phyloP scores from a whole-genome alignment of 192 early-diverging fungal species.

The Linnemannia elongata region DNA sequence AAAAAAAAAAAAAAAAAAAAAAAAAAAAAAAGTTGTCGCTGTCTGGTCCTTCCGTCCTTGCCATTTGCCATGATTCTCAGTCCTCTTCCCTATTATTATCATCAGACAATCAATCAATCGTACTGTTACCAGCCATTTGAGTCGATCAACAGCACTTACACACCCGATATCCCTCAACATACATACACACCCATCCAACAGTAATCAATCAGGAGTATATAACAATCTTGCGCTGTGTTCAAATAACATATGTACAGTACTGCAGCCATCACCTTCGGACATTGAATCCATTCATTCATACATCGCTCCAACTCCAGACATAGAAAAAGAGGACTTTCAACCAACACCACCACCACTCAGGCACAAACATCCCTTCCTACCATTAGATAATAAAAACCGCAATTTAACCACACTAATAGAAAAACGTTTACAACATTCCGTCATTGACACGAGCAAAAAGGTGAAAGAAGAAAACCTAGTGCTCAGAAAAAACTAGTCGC shows the following conservation, averaged over 20 bases:
- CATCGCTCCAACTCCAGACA: neutral
- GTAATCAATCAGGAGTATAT: neutral
- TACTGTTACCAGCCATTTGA: no score
- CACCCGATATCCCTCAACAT: neutral
- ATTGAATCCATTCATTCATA: neutral
- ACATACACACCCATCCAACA: neutral
- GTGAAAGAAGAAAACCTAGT: neutral
- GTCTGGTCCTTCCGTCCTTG: no score
- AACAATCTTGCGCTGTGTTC: neutral
- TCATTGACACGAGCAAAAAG: slow-evolving; percentile 6
- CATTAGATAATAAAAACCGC: neutral
- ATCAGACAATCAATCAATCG: neutral
- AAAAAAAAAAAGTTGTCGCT: no score
- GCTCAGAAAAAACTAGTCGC: neutral
- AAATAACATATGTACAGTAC: neutral
- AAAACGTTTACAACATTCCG: neutral
- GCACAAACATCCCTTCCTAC: neutral
- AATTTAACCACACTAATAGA: neutral
- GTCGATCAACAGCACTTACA: neutral
- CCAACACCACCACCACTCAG: neutral
- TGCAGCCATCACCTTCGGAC: no score
- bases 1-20: no score
- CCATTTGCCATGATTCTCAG: neutral
- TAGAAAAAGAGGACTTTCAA: neutral
- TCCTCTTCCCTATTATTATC: neutral